phyloP scores from a whole-genome alignment of 768 basidiomycete genomes.

The Galerina sulciceps region DNA sequence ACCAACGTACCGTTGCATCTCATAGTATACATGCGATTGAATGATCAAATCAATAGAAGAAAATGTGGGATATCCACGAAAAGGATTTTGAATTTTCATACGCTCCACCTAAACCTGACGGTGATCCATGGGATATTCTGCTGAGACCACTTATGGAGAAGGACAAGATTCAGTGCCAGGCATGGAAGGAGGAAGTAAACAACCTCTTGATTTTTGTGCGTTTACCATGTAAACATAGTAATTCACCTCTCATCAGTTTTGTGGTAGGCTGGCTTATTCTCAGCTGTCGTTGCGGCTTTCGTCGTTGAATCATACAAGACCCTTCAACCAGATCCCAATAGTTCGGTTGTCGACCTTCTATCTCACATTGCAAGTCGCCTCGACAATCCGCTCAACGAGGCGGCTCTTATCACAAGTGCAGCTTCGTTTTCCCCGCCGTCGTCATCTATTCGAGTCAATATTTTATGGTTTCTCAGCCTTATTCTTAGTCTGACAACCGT shows the following conservation, averaged over 20 bases:
- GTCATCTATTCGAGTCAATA: conserved; percentile 12
- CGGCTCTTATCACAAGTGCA: not conserved
- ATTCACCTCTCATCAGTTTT: not conserved
- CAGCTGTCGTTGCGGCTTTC: conserved; percentile 23
- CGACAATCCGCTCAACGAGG: not conserved
- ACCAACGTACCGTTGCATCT: too few species aligned
- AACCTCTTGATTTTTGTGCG: conserved; percentile 24
- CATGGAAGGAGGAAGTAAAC: conserved; percentile 25
- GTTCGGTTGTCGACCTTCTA: conserved; percentile 12
- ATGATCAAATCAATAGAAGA: too few species aligned
- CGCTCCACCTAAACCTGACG: conserved; percentile 5
- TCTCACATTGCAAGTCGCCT: conserved; percentile 9
- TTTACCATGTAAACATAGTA: not conserved
- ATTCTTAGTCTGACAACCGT: conserved; percentile 14
- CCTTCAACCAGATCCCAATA: conserved; percentile 18
- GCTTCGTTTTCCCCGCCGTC: not conserved
- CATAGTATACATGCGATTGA: too few species aligned
- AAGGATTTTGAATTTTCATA: not conserved
- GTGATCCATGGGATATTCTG: conserved; percentile 9
- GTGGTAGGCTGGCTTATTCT: conserved; percentile 25
- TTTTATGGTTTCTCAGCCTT: conserved; percentile 18
- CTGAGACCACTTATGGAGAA: conserved; percentile 2
- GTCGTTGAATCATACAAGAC: conserved; percentile 15
- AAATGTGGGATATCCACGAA: too few species aligned
- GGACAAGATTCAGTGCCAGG: conserved; percentile 13